phyloP scores from a whole-genome alignment of 2,329 filamentous ascomycete species.

The Verticillium nonalfalfae region DNA sequence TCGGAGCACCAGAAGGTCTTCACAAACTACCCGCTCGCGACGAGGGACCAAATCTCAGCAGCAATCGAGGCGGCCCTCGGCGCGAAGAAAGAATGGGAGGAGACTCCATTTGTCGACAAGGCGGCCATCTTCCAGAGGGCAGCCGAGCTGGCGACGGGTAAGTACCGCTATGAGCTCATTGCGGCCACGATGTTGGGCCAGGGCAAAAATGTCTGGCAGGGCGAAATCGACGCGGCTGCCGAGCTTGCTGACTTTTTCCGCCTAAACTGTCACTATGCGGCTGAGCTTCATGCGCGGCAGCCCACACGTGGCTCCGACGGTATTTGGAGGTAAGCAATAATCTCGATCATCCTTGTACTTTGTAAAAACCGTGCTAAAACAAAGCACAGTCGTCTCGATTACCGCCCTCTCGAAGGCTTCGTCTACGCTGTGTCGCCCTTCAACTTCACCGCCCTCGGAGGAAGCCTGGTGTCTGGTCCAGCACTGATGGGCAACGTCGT shows the following conservation, averaged over 20 bases:
- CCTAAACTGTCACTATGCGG: conserved; percentile 19
- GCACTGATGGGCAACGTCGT: conserved; percentile 33
- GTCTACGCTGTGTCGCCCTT: conserved; percentile 33
- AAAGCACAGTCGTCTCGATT: conserved; percentile 20
- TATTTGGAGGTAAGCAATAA: conserved; percentile 16
- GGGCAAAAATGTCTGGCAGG: conserved; percentile 32
- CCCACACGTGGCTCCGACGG: conserved; percentile 21
- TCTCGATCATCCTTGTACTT: neutral
- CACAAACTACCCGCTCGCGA: conserved; percentile 25
- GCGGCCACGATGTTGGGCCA: conserved; percentile 33
- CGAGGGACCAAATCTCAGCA: conserved; percentile 12
- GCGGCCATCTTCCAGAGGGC: conserved; percentile 27
- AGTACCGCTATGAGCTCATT: conserved; percentile 22
- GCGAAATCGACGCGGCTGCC: conserved; percentile 27
- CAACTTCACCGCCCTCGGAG: conserved; percentile 35
- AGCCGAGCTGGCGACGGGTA: conserved; percentile 20
- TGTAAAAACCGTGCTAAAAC: neutral
- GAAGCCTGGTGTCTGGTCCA: conserved; percentile 25
- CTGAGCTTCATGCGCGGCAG: conserved; percentile 28
- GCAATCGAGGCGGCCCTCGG: conserved; percentile 21
- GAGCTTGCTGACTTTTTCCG: conserved; percentile 30
- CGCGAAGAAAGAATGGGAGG: conserved; percentile 23
- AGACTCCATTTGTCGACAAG: conserved; percentile 24
- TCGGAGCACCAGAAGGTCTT: conserved; percentile 25
- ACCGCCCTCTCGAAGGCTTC: conserved; percentile 32